Conservation (phyloP, 2,329 filamentous ascomycete species). For the Xylariaceae sp. region DNA sequence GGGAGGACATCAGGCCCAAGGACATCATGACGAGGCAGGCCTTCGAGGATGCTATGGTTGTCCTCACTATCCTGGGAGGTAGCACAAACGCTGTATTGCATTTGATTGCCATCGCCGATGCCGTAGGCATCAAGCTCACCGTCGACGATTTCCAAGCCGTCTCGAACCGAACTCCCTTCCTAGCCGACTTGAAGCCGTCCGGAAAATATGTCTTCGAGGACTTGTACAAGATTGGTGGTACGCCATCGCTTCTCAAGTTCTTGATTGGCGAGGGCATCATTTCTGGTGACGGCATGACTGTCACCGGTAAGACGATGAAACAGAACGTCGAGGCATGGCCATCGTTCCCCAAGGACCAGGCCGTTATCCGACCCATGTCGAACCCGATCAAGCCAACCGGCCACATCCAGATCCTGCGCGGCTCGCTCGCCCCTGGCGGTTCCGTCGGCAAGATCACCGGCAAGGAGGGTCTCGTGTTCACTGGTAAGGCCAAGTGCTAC, state of each 20-base stretch:
- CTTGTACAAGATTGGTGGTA: constrained; percentile 81
- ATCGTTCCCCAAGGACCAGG: constrained; percentile 71
- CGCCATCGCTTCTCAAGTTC: constrained; percentile 83
- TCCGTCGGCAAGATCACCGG: constrained; percentile 93
- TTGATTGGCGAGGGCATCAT: constrained; percentile 80
- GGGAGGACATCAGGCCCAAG: constrained; percentile 71
- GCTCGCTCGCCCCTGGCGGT: constrained; percentile 80
- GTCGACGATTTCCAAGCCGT: constrained; percentile 85
- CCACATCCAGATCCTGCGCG: constrained; percentile 84
- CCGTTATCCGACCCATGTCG: constrained; percentile 75
- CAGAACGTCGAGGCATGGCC: constrained; percentile 79
- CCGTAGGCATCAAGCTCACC: constrained; percentile 76
- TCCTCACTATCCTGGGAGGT: constrained; percentile 78
- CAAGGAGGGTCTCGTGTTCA: constrained; percentile 84
- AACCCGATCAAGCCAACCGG: constrained; percentile 86
- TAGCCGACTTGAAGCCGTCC: constrained; percentile 80
- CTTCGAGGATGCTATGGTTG: constrained; percentile 82
- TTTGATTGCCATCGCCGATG: constrained; percentile 78
- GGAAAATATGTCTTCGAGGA: constrained; percentile 87
- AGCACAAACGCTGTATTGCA: constrained; percentile 86
- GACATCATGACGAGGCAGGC: constrained; percentile 79
- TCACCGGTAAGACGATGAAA: constrained; percentile 86
- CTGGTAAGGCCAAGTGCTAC: constrained; percentile 77
- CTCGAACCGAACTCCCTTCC: constrained; percentile 73
- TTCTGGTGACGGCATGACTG: constrained; percentile 75